These are phyloP conservation scores for Funneliformis mosseae DNA, from an alignment of 192 early-diverging fungal genomes.

Conservation along the genomic window DNA sequence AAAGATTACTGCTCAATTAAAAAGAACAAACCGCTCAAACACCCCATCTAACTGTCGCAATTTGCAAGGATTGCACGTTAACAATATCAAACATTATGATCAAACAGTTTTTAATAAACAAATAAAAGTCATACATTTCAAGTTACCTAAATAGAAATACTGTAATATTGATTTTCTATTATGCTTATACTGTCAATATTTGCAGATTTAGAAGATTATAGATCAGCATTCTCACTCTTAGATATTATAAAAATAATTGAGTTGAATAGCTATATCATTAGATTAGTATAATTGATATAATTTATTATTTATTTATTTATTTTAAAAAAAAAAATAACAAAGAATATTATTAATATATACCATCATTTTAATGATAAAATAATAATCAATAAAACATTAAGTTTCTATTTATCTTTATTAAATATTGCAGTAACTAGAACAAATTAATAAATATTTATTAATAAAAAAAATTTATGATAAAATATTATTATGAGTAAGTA, in stretches of 20 bases:
- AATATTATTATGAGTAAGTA: no score
- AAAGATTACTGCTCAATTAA: no score
- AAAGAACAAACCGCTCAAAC: no score
- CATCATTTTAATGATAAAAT: slow-evolving; percentile 82
- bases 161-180: slow-evolving; percentile 85
- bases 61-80: no score
- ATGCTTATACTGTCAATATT: slow-evolving; percentile 71
- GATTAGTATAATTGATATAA: background rate
- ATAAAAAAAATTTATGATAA: no score
- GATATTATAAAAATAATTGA: slow-evolving; percentile 24
- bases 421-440: slow-evolving; percentile 83
- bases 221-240: slow-evolving; percentile 30
- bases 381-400: slow-evolving; percentile 81
- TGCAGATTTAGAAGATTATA: slow-evolving; percentile 16
- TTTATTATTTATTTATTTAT: background rate
- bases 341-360: slow-evolving; percentile 41
- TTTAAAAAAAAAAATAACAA: background rate
- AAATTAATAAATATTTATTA: no score
- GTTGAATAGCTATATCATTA: slow-evolving; percentile 8
- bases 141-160: slow-evolving; percentile 88
- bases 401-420: slow-evolving; percentile 70
- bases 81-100: slow-evolving; percentile 78
- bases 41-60: no score
- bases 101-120: slow-evolving; percentile 72
- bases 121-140: slow-evolving; percentile 68